phyloP scores from a whole-genome alignment of 1,284 basidiomycete genomes.

The Ustilago esculenta region DNA sequence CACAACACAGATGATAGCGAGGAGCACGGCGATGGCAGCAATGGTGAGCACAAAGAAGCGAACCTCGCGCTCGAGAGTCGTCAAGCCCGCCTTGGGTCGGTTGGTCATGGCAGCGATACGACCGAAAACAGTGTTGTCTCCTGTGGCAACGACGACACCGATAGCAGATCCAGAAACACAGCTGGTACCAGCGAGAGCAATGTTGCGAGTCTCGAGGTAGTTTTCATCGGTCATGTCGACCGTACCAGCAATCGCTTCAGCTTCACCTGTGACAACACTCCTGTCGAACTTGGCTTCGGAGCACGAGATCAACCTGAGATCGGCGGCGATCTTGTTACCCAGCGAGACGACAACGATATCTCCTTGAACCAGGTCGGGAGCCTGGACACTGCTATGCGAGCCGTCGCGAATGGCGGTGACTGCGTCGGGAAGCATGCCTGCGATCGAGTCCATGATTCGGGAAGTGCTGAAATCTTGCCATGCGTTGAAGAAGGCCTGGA shows the following conservation, averaged over 20 bases:
- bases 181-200: slow-evolving; percentile 76
- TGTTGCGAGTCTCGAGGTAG: slow-evolving; percentile 70
- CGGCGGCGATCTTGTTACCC: slow-evolving; percentile 70
- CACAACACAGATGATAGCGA: slow-evolving; percentile 70
- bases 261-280: slow-evolving; percentile 74
- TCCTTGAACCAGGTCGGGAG: slow-evolving; percentile 75
- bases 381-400: slow-evolving; percentile 72
- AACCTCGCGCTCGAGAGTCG: slow-evolving; percentile 70
- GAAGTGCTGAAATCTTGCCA: slow-evolving; percentile 65
- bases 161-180: slow-evolving; percentile 73
- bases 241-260: slow-evolving; percentile 72
- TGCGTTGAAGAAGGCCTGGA: slow-evolving; percentile 70
- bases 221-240: slow-evolving; percentile 72
- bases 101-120: slow-evolving; percentile 38
- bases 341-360: slow-evolving; percentile 72
- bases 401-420: slow-evolving; percentile 74
- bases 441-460: slow-evolving; percentile 69
- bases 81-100: slow-evolving; percentile 69
- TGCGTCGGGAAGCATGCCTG: slow-evolving; percentile 71
- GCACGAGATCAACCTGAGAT: slow-evolving; percentile 68
- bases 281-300: slow-evolving; percentile 74
- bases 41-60: slow-evolving; percentile 69
- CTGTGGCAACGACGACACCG: slow-evolving; percentile 73
- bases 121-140: slow-evolving; percentile 73
- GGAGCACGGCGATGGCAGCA: slow-evolving; percentile 70